Conservation (phyloP, 441 rosid species). For the Gossypium trilobum region DNA sequence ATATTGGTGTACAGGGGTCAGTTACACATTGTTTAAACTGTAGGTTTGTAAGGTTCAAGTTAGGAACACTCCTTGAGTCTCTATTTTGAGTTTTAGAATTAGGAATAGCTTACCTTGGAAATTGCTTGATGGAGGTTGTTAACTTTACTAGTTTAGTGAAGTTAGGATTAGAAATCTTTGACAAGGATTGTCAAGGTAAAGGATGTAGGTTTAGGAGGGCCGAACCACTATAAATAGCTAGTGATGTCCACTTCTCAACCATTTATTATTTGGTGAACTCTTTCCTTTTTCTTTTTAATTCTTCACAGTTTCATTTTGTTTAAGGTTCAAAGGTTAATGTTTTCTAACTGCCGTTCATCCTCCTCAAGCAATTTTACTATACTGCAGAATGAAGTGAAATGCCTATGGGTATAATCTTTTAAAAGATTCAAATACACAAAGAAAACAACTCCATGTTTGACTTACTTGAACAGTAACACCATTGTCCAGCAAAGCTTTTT, state of each 20-base stretch:
- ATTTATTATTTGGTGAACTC: neutral
- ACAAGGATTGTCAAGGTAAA: neutral
- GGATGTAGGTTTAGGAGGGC: neutral
- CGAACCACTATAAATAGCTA: neutral
- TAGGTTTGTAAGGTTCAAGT: neutral
- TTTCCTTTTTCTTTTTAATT: neutral
- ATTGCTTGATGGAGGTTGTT: neutral
- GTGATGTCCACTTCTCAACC: neutral
- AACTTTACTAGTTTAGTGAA: neutral
- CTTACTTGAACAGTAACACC: slow-evolving; percentile 68
- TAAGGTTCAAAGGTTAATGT: neutral
- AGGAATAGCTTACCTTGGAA: neutral
- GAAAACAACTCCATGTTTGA: neutral
- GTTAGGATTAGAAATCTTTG: neutral
- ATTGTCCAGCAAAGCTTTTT: slow-evolving; percentile 74
- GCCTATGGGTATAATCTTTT: neutral
- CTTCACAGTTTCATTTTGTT: neutral
- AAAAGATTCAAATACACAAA: neutral
- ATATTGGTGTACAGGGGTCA: neutral
- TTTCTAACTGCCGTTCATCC: neutral
- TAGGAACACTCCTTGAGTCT: neutral
- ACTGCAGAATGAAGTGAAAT: neutral
- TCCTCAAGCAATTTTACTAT: neutral
- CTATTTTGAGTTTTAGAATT: neutral
- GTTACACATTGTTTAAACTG: neutral